A percentile compares a stretch with the other conserved stretches of the same genome.
phyloP scores from a whole-genome alignment of 495 filamentous ascomycete species.

The Lindgomyces ingoldianus region DNA sequence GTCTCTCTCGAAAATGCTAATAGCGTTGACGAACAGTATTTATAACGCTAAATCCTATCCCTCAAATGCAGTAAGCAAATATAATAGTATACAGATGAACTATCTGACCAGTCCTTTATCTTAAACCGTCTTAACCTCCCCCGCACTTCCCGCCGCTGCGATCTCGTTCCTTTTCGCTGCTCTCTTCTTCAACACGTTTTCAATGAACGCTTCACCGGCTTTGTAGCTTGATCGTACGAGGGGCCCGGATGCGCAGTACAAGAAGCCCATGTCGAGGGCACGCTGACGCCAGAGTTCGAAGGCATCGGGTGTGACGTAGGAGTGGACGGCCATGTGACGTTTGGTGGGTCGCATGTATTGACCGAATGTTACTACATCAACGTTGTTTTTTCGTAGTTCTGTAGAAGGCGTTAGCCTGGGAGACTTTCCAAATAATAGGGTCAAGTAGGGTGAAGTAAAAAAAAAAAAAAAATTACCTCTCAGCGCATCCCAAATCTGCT shows the following conservation, averaged over 20 bases:
- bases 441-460: neutral
- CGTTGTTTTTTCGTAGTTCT: slow-evolving; percentile 75
- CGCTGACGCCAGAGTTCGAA: slow-evolving; percentile 91
- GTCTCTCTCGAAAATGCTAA: too few species aligned
- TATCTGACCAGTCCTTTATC: too few species aligned
- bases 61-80: too few species aligned
- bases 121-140: neutral
- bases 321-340: slow-evolving; percentile 92
- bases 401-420: slow-evolving; percentile 29
- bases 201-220: slow-evolving; percentile 96
- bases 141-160: neutral
- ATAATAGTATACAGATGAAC: too few species aligned
- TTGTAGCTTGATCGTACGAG: slow-evolving; percentile 94
- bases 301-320: slow-evolving; percentile 84
- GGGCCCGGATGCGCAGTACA: slow-evolving; percentile 93
- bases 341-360: slow-evolving; percentile 99
- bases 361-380: slow-evolving; percentile 96
- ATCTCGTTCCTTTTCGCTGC: slow-evolving; percentile 34
- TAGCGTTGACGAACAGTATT: too few species aligned
- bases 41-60: too few species aligned
- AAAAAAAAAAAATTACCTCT: slow-evolving; percentile 51
- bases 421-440: too few species aligned
- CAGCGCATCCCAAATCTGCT: slow-evolving; percentile 80
- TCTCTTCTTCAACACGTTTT: slow-evolving; percentile 96
- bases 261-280: slow-evolving; percentile 91